Percentiles rank a stretch among this genome's conserved stretches.
phyloP scores from a whole-genome alignment of 2,329 filamentous ascomycete genomes.

The Conoideocrella luteorostrata region DNA sequence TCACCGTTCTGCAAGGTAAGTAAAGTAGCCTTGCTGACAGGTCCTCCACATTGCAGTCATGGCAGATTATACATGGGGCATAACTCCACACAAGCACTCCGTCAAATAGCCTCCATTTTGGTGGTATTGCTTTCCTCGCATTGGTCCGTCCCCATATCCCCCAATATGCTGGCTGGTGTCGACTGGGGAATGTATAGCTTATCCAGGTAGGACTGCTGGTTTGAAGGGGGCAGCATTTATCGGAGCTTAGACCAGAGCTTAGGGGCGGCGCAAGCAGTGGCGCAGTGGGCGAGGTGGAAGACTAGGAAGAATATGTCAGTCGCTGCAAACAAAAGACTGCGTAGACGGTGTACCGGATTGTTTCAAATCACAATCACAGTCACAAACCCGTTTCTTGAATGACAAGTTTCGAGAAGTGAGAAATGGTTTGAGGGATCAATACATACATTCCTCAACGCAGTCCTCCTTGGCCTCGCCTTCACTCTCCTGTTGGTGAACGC shows the following conservation, averaged over 20 bases:
- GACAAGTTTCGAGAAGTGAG: too few relatives aligned
- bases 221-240: too few relatives aligned
- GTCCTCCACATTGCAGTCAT: conserved; percentile 7
- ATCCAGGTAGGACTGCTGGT: too few relatives aligned
- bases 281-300: conserved; percentile 98
- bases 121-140: conserved; percentile 11
- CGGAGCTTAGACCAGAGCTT: conserved; percentile 92
- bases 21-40: background rate
- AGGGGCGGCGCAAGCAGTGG: conserved; percentile 83
- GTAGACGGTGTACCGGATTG: background rate
- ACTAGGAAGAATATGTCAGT: conserved; percentile 44
- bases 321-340: background rate
- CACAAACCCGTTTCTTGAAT: too few relatives aligned
- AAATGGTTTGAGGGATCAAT: background rate
- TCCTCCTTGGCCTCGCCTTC: conserved; percentile 77
- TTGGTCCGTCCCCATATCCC: background rate
- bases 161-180: too few relatives aligned
- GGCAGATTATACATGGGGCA: conserved; percentile 11
- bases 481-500: conserved; percentile 61
- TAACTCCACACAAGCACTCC: background rate
- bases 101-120: background rate
- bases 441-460: conserved; percentile 98
- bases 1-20: conserved; percentile 3
- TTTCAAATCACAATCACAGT: background rate
- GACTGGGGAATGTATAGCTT: too few relatives aligned